These are phyloP conservation scores for Aquilaria yunnanensis DNA, from an alignment of 345 rosid species.

Conservation along the genomic window DNA sequence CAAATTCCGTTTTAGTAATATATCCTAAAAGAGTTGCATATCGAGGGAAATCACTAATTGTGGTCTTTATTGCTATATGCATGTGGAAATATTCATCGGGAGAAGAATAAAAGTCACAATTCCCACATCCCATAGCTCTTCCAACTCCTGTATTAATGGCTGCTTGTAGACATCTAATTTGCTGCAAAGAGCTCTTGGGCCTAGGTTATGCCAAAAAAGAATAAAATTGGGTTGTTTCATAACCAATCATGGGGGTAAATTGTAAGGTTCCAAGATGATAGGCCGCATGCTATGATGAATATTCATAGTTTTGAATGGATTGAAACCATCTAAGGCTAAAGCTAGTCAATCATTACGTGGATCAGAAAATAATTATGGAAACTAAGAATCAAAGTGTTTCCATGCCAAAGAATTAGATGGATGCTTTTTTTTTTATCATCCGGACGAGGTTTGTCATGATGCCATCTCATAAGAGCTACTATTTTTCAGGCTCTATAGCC, in stretches of 20 bases:
- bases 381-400: slow-evolving; percentile 1
- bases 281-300: not conserved
- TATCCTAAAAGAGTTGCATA: not conserved
- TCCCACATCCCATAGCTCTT: not conserved
- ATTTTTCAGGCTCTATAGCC: not conserved
- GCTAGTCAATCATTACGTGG: not conserved
- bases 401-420: slow-evolving; percentile 6
- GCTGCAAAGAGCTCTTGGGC: not conserved
- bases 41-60: not conserved
- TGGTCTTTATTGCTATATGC: not conserved
- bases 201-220: not conserved
- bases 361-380: not conserved
- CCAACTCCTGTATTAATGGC: not conserved
- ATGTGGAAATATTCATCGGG: not conserved
- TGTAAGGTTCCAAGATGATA: too few relatives aligned
- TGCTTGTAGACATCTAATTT: not conserved
- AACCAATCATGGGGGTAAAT: not conserved
- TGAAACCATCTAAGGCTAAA: too few relatives aligned
- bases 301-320: not conserved
- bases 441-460: not conserved
- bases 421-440: not conserved
- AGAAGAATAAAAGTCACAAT: not conserved
- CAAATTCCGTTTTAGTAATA: not conserved
- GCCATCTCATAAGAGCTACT: slow-evolving; percentile 8
- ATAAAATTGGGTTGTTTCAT: not conserved